Base-by-base conservation (phyloP, 1,284 basidiomycete genomes). In the Quambalaria eucalypti region DNA sequence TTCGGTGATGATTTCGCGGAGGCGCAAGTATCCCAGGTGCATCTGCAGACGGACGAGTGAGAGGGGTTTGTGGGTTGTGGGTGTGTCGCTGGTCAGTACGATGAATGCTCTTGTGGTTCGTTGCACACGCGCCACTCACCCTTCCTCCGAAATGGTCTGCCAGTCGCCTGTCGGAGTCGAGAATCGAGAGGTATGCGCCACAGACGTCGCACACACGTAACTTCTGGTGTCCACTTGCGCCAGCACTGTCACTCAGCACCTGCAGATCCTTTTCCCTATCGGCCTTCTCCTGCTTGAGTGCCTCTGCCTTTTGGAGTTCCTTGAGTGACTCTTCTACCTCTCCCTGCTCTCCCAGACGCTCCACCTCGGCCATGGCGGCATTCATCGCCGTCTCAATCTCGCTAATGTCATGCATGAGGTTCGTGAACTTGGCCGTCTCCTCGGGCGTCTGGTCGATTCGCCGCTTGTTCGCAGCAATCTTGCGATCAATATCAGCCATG, bases 111-210 rank as follows among this genome's bases (percentile, higher is more conserved):
- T n/a, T n/a, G n/a, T 25, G 10, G 26, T 2, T 5, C n/a, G 31
- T 28, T 44, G 16, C 2, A 19, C 48, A 44, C 28, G 14, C 21
- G 28, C 10, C 16, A 67, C 84, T 74, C 68, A 90, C 91, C 81
- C 98, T 98, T 69, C 95, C 95, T 78, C 95, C 95, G 79, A 99
- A 99, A 78, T 99, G 95, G 80, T 99, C 95, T 50, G 95, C 95
- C 62, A 99, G 81, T 77, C 95, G 90, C 76, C 95, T 86, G 80
- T 99, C 95, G 60, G 92, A 97, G 78, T 99, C 95, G 57, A 98
- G 82, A 28, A 98, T 90, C 30, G 90, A 95, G 47, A 99, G 82
- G 80, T 98, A 98, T 21, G 95, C 95, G 72, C 95, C 95, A 77
- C 95, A 99, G 38, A 97, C 92, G 79, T 99, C 95, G 79, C 95